Conservation (phyloP, 2,329 filamentous ascomycete genomes). For the Exophiala lecanii-corni region DNA sequence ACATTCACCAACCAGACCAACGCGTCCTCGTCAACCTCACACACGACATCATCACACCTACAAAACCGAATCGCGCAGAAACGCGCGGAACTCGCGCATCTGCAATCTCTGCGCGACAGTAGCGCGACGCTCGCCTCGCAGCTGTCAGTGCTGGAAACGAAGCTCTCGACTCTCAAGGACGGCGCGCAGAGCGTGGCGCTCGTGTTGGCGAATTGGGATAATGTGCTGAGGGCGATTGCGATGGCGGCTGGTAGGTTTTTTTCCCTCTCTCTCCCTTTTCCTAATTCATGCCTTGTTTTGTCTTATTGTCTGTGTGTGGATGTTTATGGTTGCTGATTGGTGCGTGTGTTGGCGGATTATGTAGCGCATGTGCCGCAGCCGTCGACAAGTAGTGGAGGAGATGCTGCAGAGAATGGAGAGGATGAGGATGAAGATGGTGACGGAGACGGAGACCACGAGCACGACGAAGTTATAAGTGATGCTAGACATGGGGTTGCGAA, state of each 20-base stretch:
- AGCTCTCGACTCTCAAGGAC: constrained; percentile 56
- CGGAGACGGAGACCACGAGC: too few species aligned
- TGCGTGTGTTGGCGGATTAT: too few species aligned
- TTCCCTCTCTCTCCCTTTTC: too few species aligned
- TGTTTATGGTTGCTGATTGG: too few species aligned
- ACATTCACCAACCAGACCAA: constrained; percentile 27
- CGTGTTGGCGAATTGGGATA: constrained; percentile 65
- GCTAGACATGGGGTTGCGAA: too few species aligned
- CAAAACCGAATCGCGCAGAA: constrained; percentile 60
- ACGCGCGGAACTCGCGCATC: constrained; percentile 57
- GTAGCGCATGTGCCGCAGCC: too few species aligned
- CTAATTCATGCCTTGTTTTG: too few species aligned
- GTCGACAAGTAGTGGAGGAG: too few species aligned
- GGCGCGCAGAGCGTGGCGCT: constrained; percentile 63
- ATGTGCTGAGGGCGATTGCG: constrained; percentile 58
- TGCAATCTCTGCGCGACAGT: constrained; percentile 58
- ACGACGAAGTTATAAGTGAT: too few species aligned
- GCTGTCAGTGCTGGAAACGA: constrained; percentile 59
- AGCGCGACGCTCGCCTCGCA: constrained; percentile 58
- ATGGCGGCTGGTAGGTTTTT: constrained; percentile 57
- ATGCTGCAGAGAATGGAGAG: constrained; percentile 2
- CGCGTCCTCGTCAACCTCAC: constrained; percentile 21
- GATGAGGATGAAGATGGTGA: constrained; percentile 7
- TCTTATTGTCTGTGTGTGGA: too few species aligned
- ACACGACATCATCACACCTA: constrained; percentile 45